Percentiles rank a stretch among this genome's conserved stretches.
Evolutionary conservation across 495 filamentous ascomycete species (phyloP).

Genomic region (Xylaria flabelliformis): DNA sequence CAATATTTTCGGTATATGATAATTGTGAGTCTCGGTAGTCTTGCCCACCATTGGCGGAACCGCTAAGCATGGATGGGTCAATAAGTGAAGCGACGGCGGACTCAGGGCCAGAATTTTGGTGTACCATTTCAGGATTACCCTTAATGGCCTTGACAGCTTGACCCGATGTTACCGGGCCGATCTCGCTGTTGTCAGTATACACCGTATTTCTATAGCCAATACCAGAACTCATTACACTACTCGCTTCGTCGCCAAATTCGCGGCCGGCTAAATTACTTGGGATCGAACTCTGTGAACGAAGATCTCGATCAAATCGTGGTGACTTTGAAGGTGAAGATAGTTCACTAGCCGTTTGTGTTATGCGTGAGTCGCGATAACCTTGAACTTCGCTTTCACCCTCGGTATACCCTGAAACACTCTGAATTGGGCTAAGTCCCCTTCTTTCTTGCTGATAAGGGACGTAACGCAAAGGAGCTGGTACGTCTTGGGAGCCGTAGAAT

Average conservation of each 20-base stretch:
- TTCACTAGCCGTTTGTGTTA: conserved; percentile 54
- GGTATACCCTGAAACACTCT: conserved; percentile 82
- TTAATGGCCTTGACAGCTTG: conserved; percentile 71
- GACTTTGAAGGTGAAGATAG: conserved; percentile 50
- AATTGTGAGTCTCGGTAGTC: conserved; percentile 44
- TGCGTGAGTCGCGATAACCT: conserved; percentile 54
- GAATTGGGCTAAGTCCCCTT: conserved; percentile 81
- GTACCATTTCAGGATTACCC: conserved; percentile 76
- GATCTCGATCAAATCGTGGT: conserved; percentile 39
- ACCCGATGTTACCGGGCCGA: conserved; percentile 66
- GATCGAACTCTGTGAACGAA: conserved; percentile 45
- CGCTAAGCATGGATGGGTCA: conserved; percentile 74
- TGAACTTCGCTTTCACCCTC: conserved; percentile 56
- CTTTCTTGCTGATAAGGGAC: conserved; percentile 62
- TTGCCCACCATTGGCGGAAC: conserved; percentile 46
- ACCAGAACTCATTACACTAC: conserved; percentile 49
- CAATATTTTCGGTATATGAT: conserved; percentile 49
- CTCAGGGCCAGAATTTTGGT: conserved; percentile 74
- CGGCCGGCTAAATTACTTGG: conserved; percentile 50
- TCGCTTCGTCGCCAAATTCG: conserved; percentile 48
- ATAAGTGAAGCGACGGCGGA: conserved; percentile 88
- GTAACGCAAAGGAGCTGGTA: conserved; percentile 62
- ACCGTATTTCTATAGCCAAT: conserved; percentile 64
- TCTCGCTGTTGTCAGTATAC: conserved; percentile 73
- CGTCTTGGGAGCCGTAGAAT: conserved; percentile 60